Base-by-base conservation (phyloP, 176 grass and related monocot species). In the Secale cereale region DNA sequence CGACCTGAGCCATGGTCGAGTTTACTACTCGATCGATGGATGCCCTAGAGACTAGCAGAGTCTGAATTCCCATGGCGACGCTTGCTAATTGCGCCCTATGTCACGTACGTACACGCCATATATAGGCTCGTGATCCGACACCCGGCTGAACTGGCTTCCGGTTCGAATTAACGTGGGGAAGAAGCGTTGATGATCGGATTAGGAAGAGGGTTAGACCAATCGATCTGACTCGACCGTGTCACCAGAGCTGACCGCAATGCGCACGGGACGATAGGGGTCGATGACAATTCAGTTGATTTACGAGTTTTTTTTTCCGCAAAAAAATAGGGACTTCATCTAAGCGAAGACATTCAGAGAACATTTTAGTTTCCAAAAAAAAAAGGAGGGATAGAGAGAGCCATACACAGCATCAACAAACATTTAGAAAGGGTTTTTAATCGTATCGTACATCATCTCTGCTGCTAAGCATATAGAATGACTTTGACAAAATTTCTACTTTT, bases 401-500 rank as follows among this genome's bases (percentile, higher is more conserved):
- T 57, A 57, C 52, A 57, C 52, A 57, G 22, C 80, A 54, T 50
- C 46, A 7, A 81, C 63, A 17, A 71, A 46, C 37, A 74, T 63
- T 74, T 26, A 27, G 13, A 32, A 32, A 25, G 39, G 26, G 54
- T 54, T 61, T 31, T 31, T 9, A 36, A 74, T 29, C 1, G 27
- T 50, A 33, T 17, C 39, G 32, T 48, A 35, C 45, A 69, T 62
- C 35, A 26, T 40, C 54, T 57, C 23, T 4, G 31, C 36, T 50
- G 80, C 74, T 62, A 72, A 30, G 67, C 85, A 61, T 70, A 25
- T 77, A 39, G 23, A 37, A 48, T 27, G 70, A 80, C 30, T 75
- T 79, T 32, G 48, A 69, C 63, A 77, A 77, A 74, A 70, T 62
- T 59, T 83, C 50, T 60, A 70, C 37, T 83, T 72, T 5, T 5